A percentile compares a stretch with the other conserved stretches of the same genome.
Conservation (phyloP, 495 filamentous ascomycete species). For the Aspergillus saccharolyticus region DNA sequence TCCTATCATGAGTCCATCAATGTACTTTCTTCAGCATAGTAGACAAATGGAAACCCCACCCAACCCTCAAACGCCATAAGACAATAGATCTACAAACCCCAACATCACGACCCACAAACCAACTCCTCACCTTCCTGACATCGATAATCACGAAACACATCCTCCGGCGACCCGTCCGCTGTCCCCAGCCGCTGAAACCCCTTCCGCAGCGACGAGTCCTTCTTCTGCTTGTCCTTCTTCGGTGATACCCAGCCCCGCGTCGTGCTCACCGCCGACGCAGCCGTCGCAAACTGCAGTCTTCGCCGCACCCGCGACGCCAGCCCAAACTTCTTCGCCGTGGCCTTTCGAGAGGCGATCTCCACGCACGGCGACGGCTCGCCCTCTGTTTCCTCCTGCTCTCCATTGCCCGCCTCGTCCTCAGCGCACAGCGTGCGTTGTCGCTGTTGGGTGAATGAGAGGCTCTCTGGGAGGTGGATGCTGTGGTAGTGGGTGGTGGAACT, state of each 20-base stretch:
- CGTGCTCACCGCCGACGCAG: not conserved
- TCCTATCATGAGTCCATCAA: not conserved
- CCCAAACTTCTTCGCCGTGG: not conserved
- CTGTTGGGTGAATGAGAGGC: not conserved
- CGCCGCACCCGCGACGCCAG: not conserved
- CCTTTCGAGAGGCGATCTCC: not conserved
- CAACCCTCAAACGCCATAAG: not conserved
- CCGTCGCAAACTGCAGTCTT: not conserved
- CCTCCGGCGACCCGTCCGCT: not conserved
- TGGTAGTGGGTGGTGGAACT: not conserved
- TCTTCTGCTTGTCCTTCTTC: not conserved
- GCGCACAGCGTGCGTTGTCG: not conserved
- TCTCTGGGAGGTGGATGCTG: not conserved
- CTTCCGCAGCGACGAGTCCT: not conserved
- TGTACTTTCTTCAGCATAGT: not conserved
- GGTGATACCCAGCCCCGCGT: not conserved
- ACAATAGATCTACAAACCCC: no score
- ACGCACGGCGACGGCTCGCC: not conserved
- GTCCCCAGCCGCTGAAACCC: not conserved
- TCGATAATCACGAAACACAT: not conserved
- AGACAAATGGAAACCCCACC: not conserved
- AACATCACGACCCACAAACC: not conserved
- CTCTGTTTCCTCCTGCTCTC: not conserved
- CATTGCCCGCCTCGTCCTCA: not conserved
- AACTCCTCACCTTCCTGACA: not conserved